Evolutionary conservation across 805 yeast genomes (phyloP), one percentile per base, ranked within the genome.

Genomic region (Clavispora santaluciae): DNA sequence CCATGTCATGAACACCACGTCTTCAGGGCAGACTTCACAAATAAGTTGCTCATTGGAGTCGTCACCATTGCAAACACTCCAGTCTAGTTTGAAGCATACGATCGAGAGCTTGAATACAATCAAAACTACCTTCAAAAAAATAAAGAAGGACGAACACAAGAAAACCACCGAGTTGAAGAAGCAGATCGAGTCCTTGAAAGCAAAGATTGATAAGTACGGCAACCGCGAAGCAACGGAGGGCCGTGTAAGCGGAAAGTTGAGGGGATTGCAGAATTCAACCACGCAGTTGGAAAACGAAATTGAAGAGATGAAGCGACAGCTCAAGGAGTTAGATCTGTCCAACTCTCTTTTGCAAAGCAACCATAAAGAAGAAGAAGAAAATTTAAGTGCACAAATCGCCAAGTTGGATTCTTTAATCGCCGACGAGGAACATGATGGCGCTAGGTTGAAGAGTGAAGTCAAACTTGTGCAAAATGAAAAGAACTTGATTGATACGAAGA

Each of bases 221-320:
- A 49, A 44, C 30, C 55, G 51, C 26, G 52, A 54, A 20, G 36
- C 42, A 12, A 58, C 51, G 41, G 72, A 69, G 31, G 57, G 52
- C 20, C 50, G 69, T 36, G 46, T 55, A 0, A 54, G 60, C 42
- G 67, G 71, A 4, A 68, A 67, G 40, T 48, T 69, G 25, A 65
- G 63, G 44, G 70, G 72, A 6, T 57, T 69, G 34, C 60, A 68
- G 43, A 70, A 68, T 40, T 55, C 67, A 0, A 69, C 66, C 4
- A 50, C 53, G 12, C 73, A 69, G 48, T 51, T 66, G 35, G 72
- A 68, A 43, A 41, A 43, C 21, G 75, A 69, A 28, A 60, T 68
- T 15, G 46, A 46, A 12, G 53, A 47, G 7, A 50, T 64, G 33
- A 50, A 54, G 18, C 37, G 38, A 22, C 46, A 53, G 30, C 43